Conservation (phyloP, 495 filamentous ascomycete genomes). For the Daldinia concentrica region DNA sequence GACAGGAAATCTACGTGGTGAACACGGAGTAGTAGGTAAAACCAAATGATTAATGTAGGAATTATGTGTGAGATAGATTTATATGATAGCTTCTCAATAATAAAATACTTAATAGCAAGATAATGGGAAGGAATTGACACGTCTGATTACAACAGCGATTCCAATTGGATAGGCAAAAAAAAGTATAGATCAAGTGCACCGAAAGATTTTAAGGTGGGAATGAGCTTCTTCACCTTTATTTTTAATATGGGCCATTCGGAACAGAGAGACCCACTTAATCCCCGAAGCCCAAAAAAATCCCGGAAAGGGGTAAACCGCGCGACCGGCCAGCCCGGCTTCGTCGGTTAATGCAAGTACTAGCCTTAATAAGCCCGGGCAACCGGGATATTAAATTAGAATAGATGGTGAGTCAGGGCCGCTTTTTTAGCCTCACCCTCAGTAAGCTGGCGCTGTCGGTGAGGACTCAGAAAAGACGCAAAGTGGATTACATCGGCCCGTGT, state of each 20-base stretch:
- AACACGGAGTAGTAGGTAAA: too few relatives aligned
- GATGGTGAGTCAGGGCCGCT: neutral
- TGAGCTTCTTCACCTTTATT: neutral
- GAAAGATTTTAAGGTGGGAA: neutral
- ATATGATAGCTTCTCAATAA: too few relatives aligned
- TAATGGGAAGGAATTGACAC: neutral
- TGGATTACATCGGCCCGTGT: constrained; percentile 27
- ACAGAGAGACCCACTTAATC: constrained; percentile 16
- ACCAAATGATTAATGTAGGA: too few relatives aligned
- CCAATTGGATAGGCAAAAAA: neutral
- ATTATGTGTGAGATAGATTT: too few relatives aligned
- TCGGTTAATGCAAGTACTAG: constrained; percentile 25
- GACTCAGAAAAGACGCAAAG: constrained; percentile 10
- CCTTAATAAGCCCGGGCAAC: neutral
- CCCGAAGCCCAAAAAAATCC: neutral
- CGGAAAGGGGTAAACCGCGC: constrained; percentile 4
- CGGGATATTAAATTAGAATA: neutral
- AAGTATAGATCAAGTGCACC: neutral
- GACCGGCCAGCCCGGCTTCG: constrained; percentile 1
- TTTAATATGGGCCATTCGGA: constrained; percentile 1
- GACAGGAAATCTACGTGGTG: too few relatives aligned
- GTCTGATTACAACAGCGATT: neutral
- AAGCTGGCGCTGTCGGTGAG: constrained; percentile 1
- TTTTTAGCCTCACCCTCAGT: constrained; percentile 20
- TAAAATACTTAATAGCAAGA: neutral